Percentiles rank a stretch among this genome's conserved stretches.
Conservation (phyloP, 176 grass and related monocot genomes). For the Alopecurus myosuroides region DNA sequence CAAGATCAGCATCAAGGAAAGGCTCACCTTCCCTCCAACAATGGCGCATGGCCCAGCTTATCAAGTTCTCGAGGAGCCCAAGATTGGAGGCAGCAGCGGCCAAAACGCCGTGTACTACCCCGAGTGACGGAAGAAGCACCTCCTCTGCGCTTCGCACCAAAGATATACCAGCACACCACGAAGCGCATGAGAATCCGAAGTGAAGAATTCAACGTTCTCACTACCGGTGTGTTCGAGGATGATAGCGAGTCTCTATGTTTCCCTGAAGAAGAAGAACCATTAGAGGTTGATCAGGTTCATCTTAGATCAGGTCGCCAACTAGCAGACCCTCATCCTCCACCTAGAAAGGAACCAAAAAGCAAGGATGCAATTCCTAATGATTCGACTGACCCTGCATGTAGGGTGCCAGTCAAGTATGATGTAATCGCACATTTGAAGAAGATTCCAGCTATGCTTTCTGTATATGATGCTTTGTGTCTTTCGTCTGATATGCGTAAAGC, state of each 20-base stretch:
- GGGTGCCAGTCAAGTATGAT: not conserved
- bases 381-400: not conserved
- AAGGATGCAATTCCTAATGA: not conserved
- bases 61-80: not conserved
- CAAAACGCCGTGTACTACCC: not conserved
- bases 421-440: not conserved
- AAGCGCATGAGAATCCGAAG: not conserved
- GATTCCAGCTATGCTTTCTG: not conserved
- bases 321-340: not conserved
- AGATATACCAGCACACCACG: not conserved
- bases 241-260: not conserved
- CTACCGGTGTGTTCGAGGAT: not conserved
- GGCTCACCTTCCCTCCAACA: not conserved
- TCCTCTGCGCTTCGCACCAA: not conserved
- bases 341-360: not conserved
- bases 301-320: not conserved
- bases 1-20: not conserved
- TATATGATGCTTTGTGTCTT: not conserved
- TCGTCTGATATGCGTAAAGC: not conserved
- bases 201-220: not conserved
- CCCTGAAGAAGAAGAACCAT: not conserved
- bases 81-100: not conserved
- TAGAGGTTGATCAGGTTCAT: not conserved
- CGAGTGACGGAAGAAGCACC: not conserved
- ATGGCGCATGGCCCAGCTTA: not conserved